phyloP scores from a whole-genome alignment of 2,329 filamentous ascomycete genomes.

The Apiospora pterosperma region DNA sequence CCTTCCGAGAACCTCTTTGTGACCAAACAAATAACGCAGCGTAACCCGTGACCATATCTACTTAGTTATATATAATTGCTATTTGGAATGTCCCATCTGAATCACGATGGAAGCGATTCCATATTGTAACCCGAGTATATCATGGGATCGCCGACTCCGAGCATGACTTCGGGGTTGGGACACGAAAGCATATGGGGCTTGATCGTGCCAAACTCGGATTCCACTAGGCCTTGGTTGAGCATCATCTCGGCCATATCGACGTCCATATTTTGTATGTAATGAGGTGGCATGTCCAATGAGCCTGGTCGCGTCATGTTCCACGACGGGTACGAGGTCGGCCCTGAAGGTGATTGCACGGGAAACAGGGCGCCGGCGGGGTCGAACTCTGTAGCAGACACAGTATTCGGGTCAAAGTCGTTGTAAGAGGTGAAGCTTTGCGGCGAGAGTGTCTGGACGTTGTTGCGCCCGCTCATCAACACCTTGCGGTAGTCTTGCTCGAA shows the following conservation, averaged over 20 bases:
- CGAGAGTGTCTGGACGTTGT: constrained; percentile 46
- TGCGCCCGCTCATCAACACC: constrained; percentile 37
- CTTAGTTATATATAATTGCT: too few relatives aligned
- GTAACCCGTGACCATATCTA: background rate
- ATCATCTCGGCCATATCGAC: constrained; percentile 41
- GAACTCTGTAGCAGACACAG: constrained; percentile 17
- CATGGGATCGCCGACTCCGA: constrained; percentile 56
- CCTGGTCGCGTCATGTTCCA: constrained; percentile 32
- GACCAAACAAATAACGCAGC: background rate
- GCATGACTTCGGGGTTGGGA: constrained; percentile 52
- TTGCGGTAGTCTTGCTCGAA: constrained; percentile 53
- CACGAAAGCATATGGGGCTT: constrained; percentile 54
- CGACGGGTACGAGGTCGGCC: constrained; percentile 25
- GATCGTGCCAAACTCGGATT: constrained; percentile 50
- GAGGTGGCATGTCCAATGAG: constrained; percentile 35
- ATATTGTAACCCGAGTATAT: constrained; percentile 52
- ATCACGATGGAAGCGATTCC: constrained; percentile 26
- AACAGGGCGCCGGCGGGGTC: constrained; percentile 23
- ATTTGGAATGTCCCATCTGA: background rate
- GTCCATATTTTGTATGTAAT: constrained; percentile 39
- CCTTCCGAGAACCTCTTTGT: background rate
- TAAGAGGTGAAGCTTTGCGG: constrained; percentile 49
- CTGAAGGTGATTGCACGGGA: constrained; percentile 25
- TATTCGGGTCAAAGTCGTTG: constrained; percentile 36
- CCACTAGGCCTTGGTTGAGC: constrained; percentile 47